Evolutionary conservation across 257 asterid species (phyloP), one percentile per base, ranked within the genome.

Genomic region (Thymus quinquecostatus): DNA sequence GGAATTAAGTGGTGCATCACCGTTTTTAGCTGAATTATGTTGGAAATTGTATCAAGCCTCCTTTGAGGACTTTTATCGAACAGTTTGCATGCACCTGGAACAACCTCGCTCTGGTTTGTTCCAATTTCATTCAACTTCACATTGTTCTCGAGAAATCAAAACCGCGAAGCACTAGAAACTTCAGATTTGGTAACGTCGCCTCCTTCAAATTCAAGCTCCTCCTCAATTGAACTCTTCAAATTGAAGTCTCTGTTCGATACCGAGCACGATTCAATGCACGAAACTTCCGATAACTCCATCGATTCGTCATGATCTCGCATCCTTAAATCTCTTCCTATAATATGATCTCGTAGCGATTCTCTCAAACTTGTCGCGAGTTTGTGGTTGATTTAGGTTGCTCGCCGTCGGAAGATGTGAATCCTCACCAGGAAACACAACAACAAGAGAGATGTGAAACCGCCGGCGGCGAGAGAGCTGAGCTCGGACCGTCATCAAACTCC

Each of bases 221-320:
- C 73, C 74, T 51, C 86, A 68, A 69, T 72, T 66, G 66, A 73
- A 59, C 77, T 65, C 80, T 69, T 80, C 78, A 76, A 48, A 62
- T 72, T 72, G 61, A 78, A 61, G 44, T 64, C 82, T 83, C 79
- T 73, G 71, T 82, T 82, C 14, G 71, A 74, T 77, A 82, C 90
- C 2, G 89, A 82, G 77, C 82, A 80, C 75, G 99, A 89, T 49
- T 91, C 97, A 63, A 91, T 92, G 69, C 99, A 94, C 13, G 99
- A 94, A 71, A 44, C 72, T 60, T 93, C 98, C 33, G 96, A 91
- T 8, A 87, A 47, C 75, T 86, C 92, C 58, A 74, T 55, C 69
- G 61, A 51, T 30, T 77, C 78, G 51, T 56, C 78, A 43, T 60
- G 48, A 54, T 75, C 48, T 75, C 71, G 29, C 69, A 10, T 70